These are phyloP conservation scores for Globisporangium alternatum DNA, from an alignment of 352 stramenopile genomes.

Conservation along the genomic window DNA sequence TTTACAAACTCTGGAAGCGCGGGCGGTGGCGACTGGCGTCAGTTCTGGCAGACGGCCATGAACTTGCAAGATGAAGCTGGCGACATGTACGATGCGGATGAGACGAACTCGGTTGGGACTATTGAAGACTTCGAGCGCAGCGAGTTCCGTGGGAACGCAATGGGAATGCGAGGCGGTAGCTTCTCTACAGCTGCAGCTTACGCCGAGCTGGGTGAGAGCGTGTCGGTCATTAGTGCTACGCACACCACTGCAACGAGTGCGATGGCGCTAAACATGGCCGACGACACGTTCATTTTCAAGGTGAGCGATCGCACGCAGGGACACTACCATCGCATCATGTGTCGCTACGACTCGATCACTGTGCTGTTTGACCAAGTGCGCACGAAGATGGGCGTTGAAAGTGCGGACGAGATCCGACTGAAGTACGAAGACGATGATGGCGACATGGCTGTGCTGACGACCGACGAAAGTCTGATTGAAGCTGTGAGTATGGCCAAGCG, in stretches of 20 bases:
- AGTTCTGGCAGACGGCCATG: constrained; percentile 89
- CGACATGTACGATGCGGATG: constrained; percentile 72
- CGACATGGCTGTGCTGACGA: constrained; percentile 79
- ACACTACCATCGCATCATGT: constrained; percentile 86
- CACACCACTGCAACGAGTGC: constrained; percentile 76
- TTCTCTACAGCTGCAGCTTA: constrained; percentile 68
- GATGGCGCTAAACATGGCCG: constrained; percentile 58
- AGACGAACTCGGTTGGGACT: constrained; percentile 78
- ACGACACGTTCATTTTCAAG: constrained; percentile 88
- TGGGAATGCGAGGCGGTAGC: constrained; percentile 28
- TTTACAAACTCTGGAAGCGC: constrained; percentile 77
- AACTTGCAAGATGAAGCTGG: constrained; percentile 83
- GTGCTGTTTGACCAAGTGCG: constrained; percentile 78
- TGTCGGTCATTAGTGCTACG: constrained; percentile 80
- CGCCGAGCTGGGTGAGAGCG: constrained; percentile 80
- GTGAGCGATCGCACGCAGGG: constrained; percentile 76
- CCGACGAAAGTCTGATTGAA: constrained; percentile 83
- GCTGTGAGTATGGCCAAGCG: constrained; percentile 85
- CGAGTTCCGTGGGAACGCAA: constrained; percentile 53
- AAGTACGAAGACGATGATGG: constrained; percentile 90
- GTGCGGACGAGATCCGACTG: constrained; percentile 61
- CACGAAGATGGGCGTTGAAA: constrained; percentile 68
- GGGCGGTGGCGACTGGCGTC: constrained; percentile 77
- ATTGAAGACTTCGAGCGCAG: constrained; percentile 89
- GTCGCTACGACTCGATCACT: constrained; percentile 64